Evolutionary conservation across 2,329 filamentous ascomycete species (phyloP), one percentile per base, ranked within the genome.

Genomic region (Phaeosphaeria sp.): DNA sequence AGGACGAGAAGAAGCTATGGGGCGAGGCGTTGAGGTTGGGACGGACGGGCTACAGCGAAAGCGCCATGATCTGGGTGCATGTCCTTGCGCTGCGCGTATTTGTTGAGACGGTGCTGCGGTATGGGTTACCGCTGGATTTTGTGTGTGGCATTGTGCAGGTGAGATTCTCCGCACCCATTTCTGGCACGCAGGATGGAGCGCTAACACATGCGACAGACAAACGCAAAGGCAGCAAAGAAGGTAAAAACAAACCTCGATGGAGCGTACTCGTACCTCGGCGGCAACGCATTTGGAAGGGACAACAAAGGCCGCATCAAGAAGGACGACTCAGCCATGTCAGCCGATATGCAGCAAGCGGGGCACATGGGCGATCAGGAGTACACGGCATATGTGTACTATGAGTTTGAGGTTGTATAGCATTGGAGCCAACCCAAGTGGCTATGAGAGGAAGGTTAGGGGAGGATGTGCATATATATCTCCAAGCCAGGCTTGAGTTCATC

Each of bases 71-170:
- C 53, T 97, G 93, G 92, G 86, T 96, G 50, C 95, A 99, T 74
- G 90, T 97, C 25, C 83, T 98, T 72, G 91, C 93, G 6, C 80
- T 99, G 70, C 85, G 95, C 53, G 93, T 98, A 20, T 99, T 98
- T 78, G 95, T 99, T 20, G 95, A 99, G 84, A 97, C 93, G 5
- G 95, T 99, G n/a, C 82, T 99, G 73, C 88, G 95, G 65, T 99
- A 99, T 73, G 95, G 95, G 25, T 79, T 99, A 69, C 95, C 95
- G 48, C 80, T 97, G 63, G 91, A 96, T 68, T 99, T 94, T 78
- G 89, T 96, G 49, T 91, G 90, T 67, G 92, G 89, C 17, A 80
- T 97, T 65, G 82, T 98, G 61, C 89, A 92, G 89, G 93, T 96
- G 61, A 59, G 70, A 30, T 10, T 21, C 5, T 2, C 17, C 10